These are phyloP conservation scores for Nemania sp. DNA, from an alignment of 2,329 filamentous ascomycete genomes.

Conservation along the genomic window DNA sequence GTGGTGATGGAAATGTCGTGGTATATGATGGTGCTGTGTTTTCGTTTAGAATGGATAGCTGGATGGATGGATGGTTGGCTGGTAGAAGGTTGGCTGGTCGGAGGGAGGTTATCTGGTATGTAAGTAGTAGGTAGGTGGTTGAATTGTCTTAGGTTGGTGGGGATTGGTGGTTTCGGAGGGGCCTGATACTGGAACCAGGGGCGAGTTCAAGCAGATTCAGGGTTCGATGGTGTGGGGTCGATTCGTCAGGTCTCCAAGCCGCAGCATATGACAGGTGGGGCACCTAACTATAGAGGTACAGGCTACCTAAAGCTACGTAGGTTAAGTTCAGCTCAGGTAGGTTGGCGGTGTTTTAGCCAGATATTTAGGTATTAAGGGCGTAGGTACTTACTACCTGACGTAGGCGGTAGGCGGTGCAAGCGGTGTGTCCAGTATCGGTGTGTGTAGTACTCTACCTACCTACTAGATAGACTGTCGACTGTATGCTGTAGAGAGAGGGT, in stretches of 20 bases:
- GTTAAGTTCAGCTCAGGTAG: too few species aligned
- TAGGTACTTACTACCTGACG: too few species aligned
- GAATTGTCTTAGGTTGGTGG: constrained; percentile 46
- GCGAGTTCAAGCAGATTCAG: constrained; percentile 35
- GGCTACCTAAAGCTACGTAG: too few species aligned
- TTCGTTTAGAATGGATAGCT: constrained; percentile 28
- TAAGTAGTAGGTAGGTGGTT: constrained; percentile 35
- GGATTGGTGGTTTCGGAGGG: constrained; percentile 9
- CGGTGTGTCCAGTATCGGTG: not conserved
- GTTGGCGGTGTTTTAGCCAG: not conserved
- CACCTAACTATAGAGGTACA: not conserved
- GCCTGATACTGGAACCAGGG: constrained; percentile 5
- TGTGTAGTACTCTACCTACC: too few species aligned
- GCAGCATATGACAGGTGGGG: constrained; percentile 9
- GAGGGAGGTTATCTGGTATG: too few species aligned
- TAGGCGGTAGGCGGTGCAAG: not conserved
- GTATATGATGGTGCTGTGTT: constrained; percentile 17
- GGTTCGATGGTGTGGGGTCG: constrained; percentile 28
- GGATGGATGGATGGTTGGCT: constrained; percentile 12
- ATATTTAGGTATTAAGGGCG: too few species aligned
- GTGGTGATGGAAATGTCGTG: constrained; percentile 22
- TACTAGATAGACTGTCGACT: too few species aligned
- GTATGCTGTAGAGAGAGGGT: too few species aligned
- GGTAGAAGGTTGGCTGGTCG: constrained; percentile 15
- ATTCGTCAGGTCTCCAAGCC: constrained; percentile 37